Conservation (phyloP, 495 filamentous ascomycete species). For the Penicillium argentinense region DNA sequence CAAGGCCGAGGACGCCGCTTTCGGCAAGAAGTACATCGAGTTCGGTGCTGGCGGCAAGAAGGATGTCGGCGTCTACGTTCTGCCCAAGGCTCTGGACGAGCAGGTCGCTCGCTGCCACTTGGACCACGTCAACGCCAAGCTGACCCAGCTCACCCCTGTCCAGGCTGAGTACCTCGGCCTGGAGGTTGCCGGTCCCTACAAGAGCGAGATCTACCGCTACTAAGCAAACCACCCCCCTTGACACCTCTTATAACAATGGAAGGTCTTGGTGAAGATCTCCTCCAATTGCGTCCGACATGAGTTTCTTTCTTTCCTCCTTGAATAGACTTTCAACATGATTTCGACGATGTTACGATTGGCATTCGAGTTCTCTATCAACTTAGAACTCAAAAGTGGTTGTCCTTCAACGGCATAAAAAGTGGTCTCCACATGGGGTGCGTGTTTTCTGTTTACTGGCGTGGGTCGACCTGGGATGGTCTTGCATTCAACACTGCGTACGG, state of each 20-base stretch:
- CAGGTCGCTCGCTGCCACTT: constrained; percentile 94
- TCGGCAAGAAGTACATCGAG: constrained; percentile 91
- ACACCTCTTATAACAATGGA: no score
- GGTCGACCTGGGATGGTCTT: constrained; percentile 44
- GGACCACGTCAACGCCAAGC: constrained; percentile 91
- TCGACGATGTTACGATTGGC: constrained; percentile 61
- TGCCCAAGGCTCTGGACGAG: constrained; percentile 98
- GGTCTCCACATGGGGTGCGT: constrained; percentile 42
- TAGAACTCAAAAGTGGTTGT: constrained; percentile 56
- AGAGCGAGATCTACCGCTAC: constrained; percentile 73
- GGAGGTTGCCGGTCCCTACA: constrained; percentile 83
- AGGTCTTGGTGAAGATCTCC: constrained; percentile 6
- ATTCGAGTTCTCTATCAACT: constrained; percentile 49
- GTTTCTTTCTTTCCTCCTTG: constrained; percentile 24
- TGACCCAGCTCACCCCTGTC: constrained; percentile 76
- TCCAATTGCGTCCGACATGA: constrained; percentile 42
- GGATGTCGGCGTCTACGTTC: constrained; percentile 87
- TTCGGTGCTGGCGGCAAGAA: constrained; percentile 93
- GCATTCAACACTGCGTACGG: constrained; percentile 50
- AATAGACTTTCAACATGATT: constrained; percentile 62
- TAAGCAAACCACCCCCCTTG: constrained; percentile 33
- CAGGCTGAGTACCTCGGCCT: constrained; percentile 96
- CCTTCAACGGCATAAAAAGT: constrained; percentile 66
- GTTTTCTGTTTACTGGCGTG: constrained; percentile 35
- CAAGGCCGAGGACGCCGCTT: constrained; percentile 86